Evolutionary conservation across 2,329 filamentous ascomycete genomes (phyloP), one percentile per base, ranked within the genome.

Genomic region (Botrytis fabae): DNA sequence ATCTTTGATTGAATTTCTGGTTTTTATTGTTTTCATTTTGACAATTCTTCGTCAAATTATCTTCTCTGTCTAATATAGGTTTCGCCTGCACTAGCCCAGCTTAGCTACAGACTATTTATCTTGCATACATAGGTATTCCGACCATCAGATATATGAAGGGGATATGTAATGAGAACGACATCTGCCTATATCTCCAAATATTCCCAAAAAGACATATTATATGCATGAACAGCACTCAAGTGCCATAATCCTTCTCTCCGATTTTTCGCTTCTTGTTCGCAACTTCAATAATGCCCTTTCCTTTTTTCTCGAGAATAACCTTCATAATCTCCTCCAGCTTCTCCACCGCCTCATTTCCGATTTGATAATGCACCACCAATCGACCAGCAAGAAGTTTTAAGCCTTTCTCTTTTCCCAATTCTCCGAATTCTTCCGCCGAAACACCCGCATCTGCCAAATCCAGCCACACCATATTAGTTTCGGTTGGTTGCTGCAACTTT

Each of bases 401-500:
- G 0, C 90, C 90, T 71, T 87, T 85, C 77, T 87, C 85, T 75
- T 87, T 82, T 2, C 85, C 89, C 54, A 87, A 81, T 73, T 85
- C 83, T 16, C 87, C 85, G 74, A 90, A 87, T 59, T 86, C 84
- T 69, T 87, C 85, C 7, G 80, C 80, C 4, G 84, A 83, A 46
- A 91, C 80, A 0, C 86, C 86, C n/a, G 85, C 85, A 12, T 83
- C 84, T 48, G 87, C 85, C 14, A 92, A 83, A 81, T 93, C 88
- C 74, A 93, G 80, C 91, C 91, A 93, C 16, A 92, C 89, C 90
- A 93, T 93, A 78, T 93, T 93, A 28, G 91, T 93, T 80, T 93
- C 89, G 4, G 90, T 88, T 0, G 89, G 86, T 71, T 87, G 84
- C 25, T 83, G 81, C 72, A 91, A 81, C 80, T 87, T 88, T 2